phyloP scores from a whole-genome alignment of 805 yeast species.

The Candida wancherniae region DNA sequence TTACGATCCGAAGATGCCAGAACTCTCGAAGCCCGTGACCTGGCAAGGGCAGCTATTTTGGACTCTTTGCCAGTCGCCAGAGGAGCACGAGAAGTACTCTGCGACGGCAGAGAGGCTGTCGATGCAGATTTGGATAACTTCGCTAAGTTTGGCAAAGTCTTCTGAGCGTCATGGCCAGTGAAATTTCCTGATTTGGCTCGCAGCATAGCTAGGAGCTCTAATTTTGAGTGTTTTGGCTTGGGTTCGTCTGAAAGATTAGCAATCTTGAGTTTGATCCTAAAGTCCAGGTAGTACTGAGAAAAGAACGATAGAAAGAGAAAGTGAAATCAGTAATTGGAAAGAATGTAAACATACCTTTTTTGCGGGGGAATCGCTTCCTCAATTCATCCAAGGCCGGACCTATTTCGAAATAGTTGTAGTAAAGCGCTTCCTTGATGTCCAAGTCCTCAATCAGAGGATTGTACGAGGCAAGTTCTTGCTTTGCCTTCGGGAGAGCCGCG shows the following conservation, averaged over 20 bases:
- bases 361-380: slow-evolving; percentile 27
- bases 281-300: slow-evolving; percentile 6
- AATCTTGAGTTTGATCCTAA: slow-evolving; percentile 9
- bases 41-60: too few species aligned
- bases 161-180: too few species aligned
- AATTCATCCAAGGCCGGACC: slow-evolving; percentile 48
- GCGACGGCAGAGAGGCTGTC: too few species aligned
- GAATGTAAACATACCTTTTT: slow-evolving; percentile 41
- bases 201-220: slow-evolving; percentile 15
- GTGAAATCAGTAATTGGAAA: slow-evolving; percentile 1
- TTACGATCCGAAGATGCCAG: too few species aligned
- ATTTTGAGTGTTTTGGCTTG: slow-evolving; percentile 14
- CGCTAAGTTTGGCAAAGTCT: too few species aligned
- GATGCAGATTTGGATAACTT: too few species aligned
- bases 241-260: slow-evolving; percentile 17
- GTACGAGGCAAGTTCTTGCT: slow-evolving; percentile 32
- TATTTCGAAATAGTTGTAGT: slow-evolving; percentile 54
- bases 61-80: too few species aligned
- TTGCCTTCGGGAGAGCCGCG: slow-evolving; percentile 40
- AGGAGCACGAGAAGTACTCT: too few species aligned
- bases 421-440: slow-evolving; percentile 54
- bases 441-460: slow-evolving; percentile 43
- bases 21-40: too few species aligned
- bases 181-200: too few species aligned
- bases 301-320: slow-evolving; percentile 1